phyloP scores from a whole-genome alignment of 257 asterid genomes.

The Plantago elongata region DNA sequence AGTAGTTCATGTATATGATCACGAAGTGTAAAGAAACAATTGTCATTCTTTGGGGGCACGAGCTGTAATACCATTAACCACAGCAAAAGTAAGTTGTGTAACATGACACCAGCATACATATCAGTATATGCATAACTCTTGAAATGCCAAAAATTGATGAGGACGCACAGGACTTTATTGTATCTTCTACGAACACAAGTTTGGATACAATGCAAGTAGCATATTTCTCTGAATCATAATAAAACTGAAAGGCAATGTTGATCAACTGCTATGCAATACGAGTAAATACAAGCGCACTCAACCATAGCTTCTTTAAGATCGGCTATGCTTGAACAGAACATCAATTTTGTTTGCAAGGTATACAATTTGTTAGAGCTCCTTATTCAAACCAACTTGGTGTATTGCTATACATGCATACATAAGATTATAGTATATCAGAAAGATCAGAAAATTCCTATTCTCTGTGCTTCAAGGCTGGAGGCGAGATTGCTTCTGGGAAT shows the following conservation, averaged over 20 bases:
- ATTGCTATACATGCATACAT: neutral
- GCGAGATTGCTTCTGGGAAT: neutral
- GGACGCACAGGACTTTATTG: neutral
- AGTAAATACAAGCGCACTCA: too few relatives aligned
- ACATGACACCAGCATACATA: too few relatives aligned
- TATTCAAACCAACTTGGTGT: neutral
- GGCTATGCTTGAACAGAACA: neutral
- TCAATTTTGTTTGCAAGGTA: neutral
- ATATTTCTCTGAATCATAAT: too few relatives aligned
- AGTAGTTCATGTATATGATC: conserved; percentile 17
- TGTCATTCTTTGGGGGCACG: conserved; percentile 22
- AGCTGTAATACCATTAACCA: neutral
- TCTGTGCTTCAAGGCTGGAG: neutral
- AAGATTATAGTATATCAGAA: neutral
- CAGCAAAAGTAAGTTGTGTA: neutral
- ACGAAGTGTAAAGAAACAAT: conserved; percentile 16
- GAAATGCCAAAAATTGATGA: neutral
- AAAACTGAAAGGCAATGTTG: too few relatives aligned
- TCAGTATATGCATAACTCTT: neutral
- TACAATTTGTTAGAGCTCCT: neutral
- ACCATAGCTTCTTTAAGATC: neutral
- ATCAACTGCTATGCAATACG: too few relatives aligned
- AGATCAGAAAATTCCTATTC: neutral
- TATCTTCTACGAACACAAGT: too few relatives aligned
- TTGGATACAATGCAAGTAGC: too few relatives aligned